phyloP scores from a whole-genome alignment of 805 yeast genomes.

The Barnettozyma siamensis region DNA sequence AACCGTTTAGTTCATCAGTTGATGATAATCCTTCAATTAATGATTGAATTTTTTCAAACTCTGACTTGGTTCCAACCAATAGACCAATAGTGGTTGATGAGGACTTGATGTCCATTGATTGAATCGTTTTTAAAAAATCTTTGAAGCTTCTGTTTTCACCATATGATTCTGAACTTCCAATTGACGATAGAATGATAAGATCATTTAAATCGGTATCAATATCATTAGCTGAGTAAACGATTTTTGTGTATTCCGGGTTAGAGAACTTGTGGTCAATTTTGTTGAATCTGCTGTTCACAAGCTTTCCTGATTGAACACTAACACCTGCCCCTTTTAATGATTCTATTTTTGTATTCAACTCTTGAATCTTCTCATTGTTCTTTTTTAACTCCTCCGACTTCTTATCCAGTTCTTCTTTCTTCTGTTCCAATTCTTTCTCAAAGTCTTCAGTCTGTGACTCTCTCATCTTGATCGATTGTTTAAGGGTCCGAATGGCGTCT shows the following conservation, averaged over 20 bases:
- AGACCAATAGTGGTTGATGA: conserved; percentile 21
- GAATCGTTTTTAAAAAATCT: conserved; percentile 30
- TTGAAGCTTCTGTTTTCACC: conserved; percentile 30
- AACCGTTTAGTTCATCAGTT: conserved; percentile 9
- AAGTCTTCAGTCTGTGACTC: background rate
- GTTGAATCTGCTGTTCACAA: background rate
- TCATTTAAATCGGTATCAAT: conserved; percentile 9
- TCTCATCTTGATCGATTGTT: background rate
- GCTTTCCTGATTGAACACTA: background rate
- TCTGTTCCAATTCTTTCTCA: background rate
- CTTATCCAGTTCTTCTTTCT: conserved; percentile 6
- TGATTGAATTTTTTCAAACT: conserved; percentile 3
- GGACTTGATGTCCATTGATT: conserved; percentile 23
- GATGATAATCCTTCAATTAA: conserved; percentile 5
- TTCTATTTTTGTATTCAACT: background rate
- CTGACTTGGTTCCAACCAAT: conserved; percentile 10
- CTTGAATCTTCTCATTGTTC: background rate
- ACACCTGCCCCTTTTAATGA: background rate
- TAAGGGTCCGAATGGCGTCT: background rate
- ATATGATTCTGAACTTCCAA: conserved; percentile 30
- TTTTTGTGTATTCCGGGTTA: background rate
- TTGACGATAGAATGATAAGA: conserved; percentile 12
- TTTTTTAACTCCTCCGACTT: background rate
- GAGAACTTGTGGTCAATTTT: background rate
- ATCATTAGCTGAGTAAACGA: conserved; percentile 1